Evolutionary conservation across 2,329 filamentous ascomycete species (phyloP).

Genomic region (Blastomyces parvus): DNA sequence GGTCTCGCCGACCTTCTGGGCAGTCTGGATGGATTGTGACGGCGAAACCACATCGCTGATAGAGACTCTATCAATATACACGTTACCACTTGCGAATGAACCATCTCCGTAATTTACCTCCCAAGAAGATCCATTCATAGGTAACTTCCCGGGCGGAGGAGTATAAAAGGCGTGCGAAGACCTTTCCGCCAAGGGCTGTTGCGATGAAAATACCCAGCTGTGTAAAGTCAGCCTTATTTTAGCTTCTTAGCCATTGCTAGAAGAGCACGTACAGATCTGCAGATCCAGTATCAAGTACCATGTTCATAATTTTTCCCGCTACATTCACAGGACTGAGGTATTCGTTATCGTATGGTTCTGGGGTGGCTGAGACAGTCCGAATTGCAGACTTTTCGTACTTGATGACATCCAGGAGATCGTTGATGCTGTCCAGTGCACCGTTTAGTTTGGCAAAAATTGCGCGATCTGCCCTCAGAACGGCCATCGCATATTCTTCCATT

Average conservation of each 20-base stretch:
- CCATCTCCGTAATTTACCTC: conserved; percentile 57
- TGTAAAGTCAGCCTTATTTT: conserved; percentile 15
- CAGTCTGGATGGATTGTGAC: conserved; percentile 57
- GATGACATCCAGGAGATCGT: background rate
- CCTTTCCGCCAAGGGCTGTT: conserved; percentile 43
- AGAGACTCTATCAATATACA: conserved; percentile 56
- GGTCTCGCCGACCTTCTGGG: conserved; percentile 46
- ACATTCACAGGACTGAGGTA: conserved; percentile 55
- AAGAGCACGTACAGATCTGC: conserved; percentile 52
- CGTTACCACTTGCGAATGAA: conserved; percentile 52
- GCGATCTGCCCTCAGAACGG: background rate
- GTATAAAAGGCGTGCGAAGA: conserved; percentile 51
- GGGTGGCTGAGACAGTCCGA: conserved; percentile 28
- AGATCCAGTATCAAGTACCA: conserved; percentile 64
- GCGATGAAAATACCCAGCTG: conserved; percentile 58
- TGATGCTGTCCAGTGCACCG: background rate
- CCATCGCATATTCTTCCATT: background rate
- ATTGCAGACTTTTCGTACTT: background rate
- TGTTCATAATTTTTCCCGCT: conserved; percentile 52
- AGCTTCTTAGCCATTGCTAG: background rate
- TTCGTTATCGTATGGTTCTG: conserved; percentile 45
- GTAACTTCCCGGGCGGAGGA: conserved; percentile 40
- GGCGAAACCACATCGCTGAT: conserved; percentile 52
- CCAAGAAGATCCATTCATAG: conserved; percentile 46
- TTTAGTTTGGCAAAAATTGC: background rate